A percentile compares a stretch with the other conserved stretches of the same genome.
Evolutionary conservation across 2,329 filamentous ascomycete species (phyloP).

Genomic region (Ascochyta rabiei): DNA sequence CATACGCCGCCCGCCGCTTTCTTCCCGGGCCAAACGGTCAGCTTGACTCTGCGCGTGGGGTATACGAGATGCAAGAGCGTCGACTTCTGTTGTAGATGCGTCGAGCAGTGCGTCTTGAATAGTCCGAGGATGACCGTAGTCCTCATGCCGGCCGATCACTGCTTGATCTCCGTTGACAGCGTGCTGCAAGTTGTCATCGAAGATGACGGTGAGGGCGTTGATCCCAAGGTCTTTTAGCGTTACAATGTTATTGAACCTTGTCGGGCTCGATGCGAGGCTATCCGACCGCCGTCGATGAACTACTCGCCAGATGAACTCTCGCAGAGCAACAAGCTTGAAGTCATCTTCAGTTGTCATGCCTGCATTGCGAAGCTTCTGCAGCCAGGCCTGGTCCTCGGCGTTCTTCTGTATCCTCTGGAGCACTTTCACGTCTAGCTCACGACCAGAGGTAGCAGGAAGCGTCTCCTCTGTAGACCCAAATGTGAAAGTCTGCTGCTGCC

Average conservation of each 20-base stretch:
- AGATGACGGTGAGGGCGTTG: constrained; percentile 87
- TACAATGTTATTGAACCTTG: constrained; percentile 72
- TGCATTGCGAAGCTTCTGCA: constrained; percentile 81
- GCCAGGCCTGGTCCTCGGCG: constrained; percentile 93
- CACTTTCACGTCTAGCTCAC: constrained; percentile 62
- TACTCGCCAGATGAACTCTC: constrained; percentile 90
- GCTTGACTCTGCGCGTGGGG: constrained; percentile 50
- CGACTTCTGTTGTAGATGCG: constrained; percentile 86
- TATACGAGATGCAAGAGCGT: constrained; percentile 59
- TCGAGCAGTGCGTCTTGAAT: constrained; percentile 91
- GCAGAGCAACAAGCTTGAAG: constrained; percentile 81
- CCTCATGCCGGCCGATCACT: constrained; percentile 41
- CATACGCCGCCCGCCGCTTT: constrained; percentile 25
- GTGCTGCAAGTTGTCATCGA: constrained; percentile 70
- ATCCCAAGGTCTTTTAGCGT: constrained; percentile 76
- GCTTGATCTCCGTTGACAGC: constrained; percentile 51
- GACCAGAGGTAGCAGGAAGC: constrained; percentile 61
- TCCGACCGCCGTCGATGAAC: constrained; percentile 72
- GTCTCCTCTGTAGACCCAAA: constrained; percentile 64
- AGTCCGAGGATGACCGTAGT: constrained; percentile 64
- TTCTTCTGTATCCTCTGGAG: constrained; percentile 73
- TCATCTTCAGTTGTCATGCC: constrained; percentile 86
- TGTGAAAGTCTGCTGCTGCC: constrained; percentile 72
- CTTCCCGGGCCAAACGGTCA: constrained; percentile 41
- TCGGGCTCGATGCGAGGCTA: constrained; percentile 47